Base-by-base conservation (phyloP, 495 filamentous ascomycete genomes). In the Tuber indicum region DNA sequence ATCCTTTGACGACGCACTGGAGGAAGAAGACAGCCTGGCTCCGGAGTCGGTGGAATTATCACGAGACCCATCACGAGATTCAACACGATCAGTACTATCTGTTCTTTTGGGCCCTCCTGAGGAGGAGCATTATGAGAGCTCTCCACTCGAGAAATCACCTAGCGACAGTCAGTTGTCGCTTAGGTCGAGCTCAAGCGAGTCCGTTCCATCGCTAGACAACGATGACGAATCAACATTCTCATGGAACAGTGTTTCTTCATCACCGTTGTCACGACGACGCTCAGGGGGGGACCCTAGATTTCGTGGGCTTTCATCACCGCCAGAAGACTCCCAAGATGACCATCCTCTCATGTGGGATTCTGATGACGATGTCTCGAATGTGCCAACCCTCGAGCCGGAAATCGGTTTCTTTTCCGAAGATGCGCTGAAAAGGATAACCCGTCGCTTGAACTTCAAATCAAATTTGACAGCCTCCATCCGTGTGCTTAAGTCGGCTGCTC, bases 391-490 rank as follows among this genome's bases (percentile, higher is more conserved):
- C 52, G 84, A 85, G 23, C 74, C 83, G 47, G 84, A 86, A 72
- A 66, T 81, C 44, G 83, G 84, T 7, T 79, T 78, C 6, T 72
- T 78, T 70, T 74, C 77, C 58, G 83, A 84, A 49, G 77, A 80
- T 23, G 73, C 78, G 52, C 80, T 47, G 62, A 79, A 39, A 74
- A 76, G 47, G 49, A 80, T 42, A 76, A 84, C 72, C 42, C 79
- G 26, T 80, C 79, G 79, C 72, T 86, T 87, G 23, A 90, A 89
- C 17, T 94, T 98, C 86, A 96, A 94, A 81, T 99, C 96, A 3
- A 98, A 98, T 79, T 87, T 99, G 23, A 99, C 94, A 7, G 94
- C 95, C 36, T 99, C 96, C 0, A 85, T 99, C 73, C 90, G 92
- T 46, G 93, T 92, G 42, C 89, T 98, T 75, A 92, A 92, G 84